A percentile compares a stretch with the other conserved stretches of the same genome.
phyloP scores from a whole-genome alignment of 148 eudicot species.

The Euryodendron excelsum region DNA sequence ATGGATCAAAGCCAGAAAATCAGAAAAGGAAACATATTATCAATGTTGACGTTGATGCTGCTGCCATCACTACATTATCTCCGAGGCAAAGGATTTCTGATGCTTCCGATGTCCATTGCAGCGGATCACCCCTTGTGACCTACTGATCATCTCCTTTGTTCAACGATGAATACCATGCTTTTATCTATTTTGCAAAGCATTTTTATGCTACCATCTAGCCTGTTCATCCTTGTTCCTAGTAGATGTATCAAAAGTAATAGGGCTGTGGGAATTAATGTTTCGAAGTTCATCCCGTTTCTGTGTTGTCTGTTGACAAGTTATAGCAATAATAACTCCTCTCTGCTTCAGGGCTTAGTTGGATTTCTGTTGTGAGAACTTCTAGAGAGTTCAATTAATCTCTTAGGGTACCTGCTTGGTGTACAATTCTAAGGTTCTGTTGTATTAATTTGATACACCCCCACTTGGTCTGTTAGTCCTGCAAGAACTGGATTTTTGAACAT shows the following conservation, averaged over 20 bases:
- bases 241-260: no score
- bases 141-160: constrained; percentile 27
- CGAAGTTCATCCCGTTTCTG: constrained; percentile 8
- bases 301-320: constrained; percentile 11
- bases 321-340: not conserved
- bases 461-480: not conserved
- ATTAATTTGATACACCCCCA: not conserved
- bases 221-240: no score
- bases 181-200: not conserved
- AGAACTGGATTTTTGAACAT: not conserved
- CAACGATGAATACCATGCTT: not conserved
- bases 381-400: not conserved
- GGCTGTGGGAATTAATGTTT: no score
- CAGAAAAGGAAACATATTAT: constrained; percentile 69
- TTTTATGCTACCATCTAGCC: no score
- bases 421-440: constrained; percentile 3
- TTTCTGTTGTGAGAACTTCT: no score
- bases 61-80: constrained; percentile 56
- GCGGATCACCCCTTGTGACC: constrained; percentile 59
- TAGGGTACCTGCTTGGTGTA: not conserved
- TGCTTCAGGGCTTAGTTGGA: not conserved
- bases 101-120: constrained; percentile 73
- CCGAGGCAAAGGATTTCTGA: constrained; percentile 80
- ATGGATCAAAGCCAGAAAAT: constrained; percentile 37
- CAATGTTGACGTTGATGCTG: constrained; percentile 66